Evolutionary conservation across 768 basidiomycete genomes (phyloP).

Genomic region (Daedalea quercina): DNA sequence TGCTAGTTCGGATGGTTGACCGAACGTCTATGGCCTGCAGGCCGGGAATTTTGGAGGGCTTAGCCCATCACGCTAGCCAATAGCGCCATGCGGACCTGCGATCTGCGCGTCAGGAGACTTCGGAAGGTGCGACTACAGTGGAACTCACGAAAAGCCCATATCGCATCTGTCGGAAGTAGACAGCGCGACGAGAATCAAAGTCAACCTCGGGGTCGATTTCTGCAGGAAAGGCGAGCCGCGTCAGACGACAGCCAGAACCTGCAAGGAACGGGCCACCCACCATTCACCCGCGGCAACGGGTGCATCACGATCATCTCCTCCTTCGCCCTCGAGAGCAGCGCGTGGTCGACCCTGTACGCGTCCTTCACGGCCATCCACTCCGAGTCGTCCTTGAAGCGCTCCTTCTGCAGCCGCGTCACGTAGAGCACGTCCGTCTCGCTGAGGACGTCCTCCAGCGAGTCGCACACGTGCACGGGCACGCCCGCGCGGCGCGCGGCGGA

Average conservation of each 20-base stretch:
- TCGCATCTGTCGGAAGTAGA: conserved; percentile 98
- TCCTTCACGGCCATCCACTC: conserved; percentile 94
- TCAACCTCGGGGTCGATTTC: conserved; percentile 99
- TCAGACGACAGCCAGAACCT: neutral
- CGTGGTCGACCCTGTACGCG: conserved; percentile 89
- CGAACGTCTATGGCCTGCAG: too few relatives aligned
- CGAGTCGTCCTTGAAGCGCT: conserved; percentile 72
- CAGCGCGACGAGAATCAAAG: conserved; percentile 88
- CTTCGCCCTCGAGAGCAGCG: conserved; percentile 88
- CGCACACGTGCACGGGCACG: conserved; percentile 69
- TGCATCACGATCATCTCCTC: conserved; percentile 99
- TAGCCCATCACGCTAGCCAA: conserved; percentile 38
- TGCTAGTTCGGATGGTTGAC: too few relatives aligned
- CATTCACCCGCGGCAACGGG: conserved; percentile 90
- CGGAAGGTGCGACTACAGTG: neutral
- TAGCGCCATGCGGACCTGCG: conserved; percentile 46
- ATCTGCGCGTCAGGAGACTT: neutral
- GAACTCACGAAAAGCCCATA: conserved; percentile 90
- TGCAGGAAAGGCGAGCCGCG: conserved; percentile 21
- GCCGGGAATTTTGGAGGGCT: too few relatives aligned
- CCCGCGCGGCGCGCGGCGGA: conserved; percentile 80
- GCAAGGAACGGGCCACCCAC: conserved; percentile 30
- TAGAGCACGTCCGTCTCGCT: conserved; percentile 94
- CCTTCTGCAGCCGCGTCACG: conserved; percentile 93
- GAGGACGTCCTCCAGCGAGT: conserved; percentile 88